Percentiles rank a stretch among this genome's conserved stretches.
These are phyloP conservation scores for Linaria vulgaris DNA, from an alignment of 257 asterid species.

Conservation along the genomic window DNA sequence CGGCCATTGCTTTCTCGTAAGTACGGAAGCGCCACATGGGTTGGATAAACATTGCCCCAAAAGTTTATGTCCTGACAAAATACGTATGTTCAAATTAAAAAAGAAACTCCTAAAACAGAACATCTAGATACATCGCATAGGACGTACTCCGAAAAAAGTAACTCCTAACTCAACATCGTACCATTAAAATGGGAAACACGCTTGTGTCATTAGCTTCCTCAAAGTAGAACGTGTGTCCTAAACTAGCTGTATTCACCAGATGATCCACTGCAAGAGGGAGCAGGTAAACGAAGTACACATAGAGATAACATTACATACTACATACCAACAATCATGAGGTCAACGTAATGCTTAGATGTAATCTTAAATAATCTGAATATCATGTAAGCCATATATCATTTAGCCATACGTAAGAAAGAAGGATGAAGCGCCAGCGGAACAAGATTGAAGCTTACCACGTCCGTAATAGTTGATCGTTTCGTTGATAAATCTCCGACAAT, in stretches of 20 bases:
- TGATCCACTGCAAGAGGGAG: constrained; percentile 69
- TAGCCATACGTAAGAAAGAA: background rate
- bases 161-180: constrained; percentile 17
- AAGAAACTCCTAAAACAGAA: background rate
- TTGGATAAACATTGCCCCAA: constrained; percentile 96
- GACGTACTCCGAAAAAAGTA: background rate
- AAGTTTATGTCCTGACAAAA: constrained; percentile 74
- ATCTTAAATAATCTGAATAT: too few relatives aligned
- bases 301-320: background rate
- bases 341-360: too few relatives aligned
- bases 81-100: background rate
- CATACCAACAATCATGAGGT: too few relatives aligned
- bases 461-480: constrained; percentile 66
- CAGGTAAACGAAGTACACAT: background rate
- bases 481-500: constrained; percentile 71
- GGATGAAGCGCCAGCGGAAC: too few relatives aligned
- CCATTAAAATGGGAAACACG: constrained; percentile 80
- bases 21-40: constrained; percentile 83
- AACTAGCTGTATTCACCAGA: constrained; percentile 80
- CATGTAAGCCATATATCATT: background rate
- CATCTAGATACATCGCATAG: background rate
- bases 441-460: constrained; percentile 38
- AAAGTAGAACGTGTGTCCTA: constrained; percentile 90
- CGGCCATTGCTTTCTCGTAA: constrained; percentile 70
- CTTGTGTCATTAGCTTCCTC: constrained; percentile 87